Evolutionary conservation across 257 asterid species (phyloP).

Genomic region (Solanum ossicruentum): DNA sequence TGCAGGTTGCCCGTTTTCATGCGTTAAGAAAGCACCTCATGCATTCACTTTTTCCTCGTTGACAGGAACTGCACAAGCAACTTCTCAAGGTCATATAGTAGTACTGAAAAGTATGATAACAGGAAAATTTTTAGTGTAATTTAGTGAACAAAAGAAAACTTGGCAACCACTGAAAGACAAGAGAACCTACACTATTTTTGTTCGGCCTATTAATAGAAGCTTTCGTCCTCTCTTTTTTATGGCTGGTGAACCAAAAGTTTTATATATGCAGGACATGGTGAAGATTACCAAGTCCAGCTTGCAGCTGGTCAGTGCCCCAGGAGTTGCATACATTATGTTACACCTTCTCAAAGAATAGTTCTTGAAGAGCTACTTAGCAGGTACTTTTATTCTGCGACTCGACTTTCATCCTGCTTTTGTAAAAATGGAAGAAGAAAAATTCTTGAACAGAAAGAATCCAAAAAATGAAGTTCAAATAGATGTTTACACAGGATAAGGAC

Average conservation of each 20-base stretch:
- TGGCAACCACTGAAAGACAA: neutral
- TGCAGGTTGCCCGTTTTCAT: constrained; percentile 87
- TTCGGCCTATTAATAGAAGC: neutral
- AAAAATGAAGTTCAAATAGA: neutral
- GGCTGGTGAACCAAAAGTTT: neutral
- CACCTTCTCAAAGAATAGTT: constrained; percentile 78
- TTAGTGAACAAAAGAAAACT: neutral
- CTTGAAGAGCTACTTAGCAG: constrained; percentile 80
- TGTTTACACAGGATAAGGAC: neutral
- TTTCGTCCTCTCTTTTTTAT: neutral
- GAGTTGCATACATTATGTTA: constrained; percentile 75
- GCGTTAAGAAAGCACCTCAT: constrained; percentile 72
- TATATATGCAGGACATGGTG: constrained; percentile 37
- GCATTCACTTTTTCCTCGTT: constrained; percentile 59
- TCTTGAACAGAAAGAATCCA: neutral
- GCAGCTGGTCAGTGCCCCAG: constrained; percentile 90
- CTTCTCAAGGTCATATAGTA: constrained; percentile 50
- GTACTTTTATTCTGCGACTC: constrained; percentile 9
- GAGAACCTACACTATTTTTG: neutral
- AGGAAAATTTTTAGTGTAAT: neutral
- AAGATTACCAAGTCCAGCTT: constrained; percentile 47
- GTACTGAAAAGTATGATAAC: neutral
- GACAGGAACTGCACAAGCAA: constrained; percentile 58
- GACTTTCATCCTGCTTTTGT: neutral
- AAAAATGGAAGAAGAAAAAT: neutral